phyloP scores from a whole-genome alignment of 306 rosid genomes.

The Sicyos edulis region DNA sequence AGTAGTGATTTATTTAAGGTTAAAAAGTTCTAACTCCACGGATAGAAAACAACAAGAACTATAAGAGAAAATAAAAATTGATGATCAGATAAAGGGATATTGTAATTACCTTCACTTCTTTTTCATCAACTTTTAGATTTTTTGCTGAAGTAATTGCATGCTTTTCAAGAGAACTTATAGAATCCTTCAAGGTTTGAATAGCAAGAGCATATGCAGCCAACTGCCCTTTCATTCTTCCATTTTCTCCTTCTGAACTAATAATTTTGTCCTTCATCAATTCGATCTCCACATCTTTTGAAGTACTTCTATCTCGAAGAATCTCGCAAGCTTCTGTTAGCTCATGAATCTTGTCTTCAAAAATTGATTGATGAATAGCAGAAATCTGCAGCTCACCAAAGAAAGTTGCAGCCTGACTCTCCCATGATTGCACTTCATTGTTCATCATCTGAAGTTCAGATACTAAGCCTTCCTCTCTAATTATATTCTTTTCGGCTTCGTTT shows the following conservation, averaged over 20 bases:
- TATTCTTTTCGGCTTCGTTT: conserved; percentile 39
- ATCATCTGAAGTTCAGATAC: conserved; percentile 36
- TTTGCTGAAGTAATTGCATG: conserved; percentile 36
- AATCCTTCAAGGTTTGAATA: conserved; percentile 46
- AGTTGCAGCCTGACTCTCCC: conserved; percentile 56
- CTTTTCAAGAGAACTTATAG: conserved; percentile 57
- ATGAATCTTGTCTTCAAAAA: conserved; percentile 58
- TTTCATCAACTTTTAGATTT: conserved; percentile 24
- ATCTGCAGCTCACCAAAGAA: conserved; percentile 50
- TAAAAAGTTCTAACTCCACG: no score
- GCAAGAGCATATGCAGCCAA: conserved; percentile 58
- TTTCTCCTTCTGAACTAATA: conserved; percentile 46
- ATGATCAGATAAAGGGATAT: not conserved
- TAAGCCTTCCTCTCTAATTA: conserved; percentile 35
- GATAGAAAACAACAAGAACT: not conserved
- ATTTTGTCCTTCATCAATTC: conserved; percentile 49
- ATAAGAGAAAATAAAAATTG: not conserved
- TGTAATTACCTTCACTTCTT: conserved; percentile 50
- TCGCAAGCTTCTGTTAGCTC: conserved; percentile 55
- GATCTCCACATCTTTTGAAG: conserved; percentile 42
- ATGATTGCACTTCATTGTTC: conserved; percentile 43
- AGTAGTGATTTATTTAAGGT: no score
- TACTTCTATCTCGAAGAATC: conserved; percentile 42
- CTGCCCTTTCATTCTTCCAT: conserved; percentile 43
- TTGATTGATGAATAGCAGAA: conserved; percentile 43